These are phyloP conservation scores for Ophiostoma himal-ulmi DNA, from an alignment of 2,329 filamentous ascomycete genomes.

Conservation along the genomic window DNA sequence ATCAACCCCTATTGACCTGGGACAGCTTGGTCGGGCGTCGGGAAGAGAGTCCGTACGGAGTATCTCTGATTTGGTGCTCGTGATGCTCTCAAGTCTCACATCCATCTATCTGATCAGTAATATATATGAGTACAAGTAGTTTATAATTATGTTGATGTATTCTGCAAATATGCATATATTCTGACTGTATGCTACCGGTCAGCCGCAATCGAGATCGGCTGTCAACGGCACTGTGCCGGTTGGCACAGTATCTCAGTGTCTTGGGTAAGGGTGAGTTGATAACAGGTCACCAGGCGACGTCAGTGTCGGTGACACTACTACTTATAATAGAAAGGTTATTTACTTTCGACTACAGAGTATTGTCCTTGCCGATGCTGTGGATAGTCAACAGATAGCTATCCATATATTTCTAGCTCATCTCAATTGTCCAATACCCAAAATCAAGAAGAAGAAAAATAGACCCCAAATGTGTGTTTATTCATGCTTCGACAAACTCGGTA, in stretches of 20 bases:
- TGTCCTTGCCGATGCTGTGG: background rate
- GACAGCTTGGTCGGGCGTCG: background rate
- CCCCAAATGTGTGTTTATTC: background rate
- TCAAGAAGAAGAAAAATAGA: background rate
- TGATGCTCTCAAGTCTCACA: background rate
- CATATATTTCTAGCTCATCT: background rate
- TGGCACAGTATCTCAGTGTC: background rate
- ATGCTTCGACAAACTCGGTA: background rate
- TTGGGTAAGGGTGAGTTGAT: background rate
- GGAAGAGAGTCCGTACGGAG: background rate
- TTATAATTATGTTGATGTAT: background rate
- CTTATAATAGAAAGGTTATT: background rate
- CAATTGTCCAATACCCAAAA: background rate
- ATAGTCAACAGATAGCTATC: background rate
- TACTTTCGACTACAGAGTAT: background rate
- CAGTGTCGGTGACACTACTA: background rate
- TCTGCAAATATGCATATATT: background rate
- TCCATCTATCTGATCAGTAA: background rate
- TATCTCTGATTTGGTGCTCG: background rate
- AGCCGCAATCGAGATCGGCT: constrained; percentile 21
- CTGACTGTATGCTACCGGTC: constrained; percentile 5
- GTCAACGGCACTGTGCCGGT: constrained; percentile 5
- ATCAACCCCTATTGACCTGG: constrained; percentile 11
- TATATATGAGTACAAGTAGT: background rate
- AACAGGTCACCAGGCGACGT: background rate